These are phyloP conservation scores for Conringia planisiliqua DNA, from an alignment of 345 rosid species.

Conservation along the genomic window DNA sequence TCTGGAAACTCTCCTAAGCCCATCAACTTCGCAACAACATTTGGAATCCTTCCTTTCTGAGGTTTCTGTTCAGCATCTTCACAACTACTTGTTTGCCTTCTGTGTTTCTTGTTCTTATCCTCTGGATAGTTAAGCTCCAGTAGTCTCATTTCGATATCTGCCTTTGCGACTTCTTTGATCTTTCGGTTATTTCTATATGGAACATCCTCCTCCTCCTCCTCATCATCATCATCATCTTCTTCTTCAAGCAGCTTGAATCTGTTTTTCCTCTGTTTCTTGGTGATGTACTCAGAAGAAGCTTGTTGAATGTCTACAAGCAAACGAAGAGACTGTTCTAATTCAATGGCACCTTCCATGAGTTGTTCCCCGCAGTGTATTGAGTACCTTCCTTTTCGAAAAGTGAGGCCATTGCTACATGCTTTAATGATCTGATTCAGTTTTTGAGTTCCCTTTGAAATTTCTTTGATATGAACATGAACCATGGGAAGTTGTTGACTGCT, in stretches of 20 bases:
- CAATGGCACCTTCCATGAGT: slow-evolving; percentile 70
- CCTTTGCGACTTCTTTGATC: slow-evolving; percentile 42
- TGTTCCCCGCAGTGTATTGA: slow-evolving; percentile 76
- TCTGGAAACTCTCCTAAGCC: slow-evolving; percentile 72
- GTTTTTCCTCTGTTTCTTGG: slow-evolving; percentile 44
- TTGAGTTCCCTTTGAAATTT: slow-evolving; percentile 73
- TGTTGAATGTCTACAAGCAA: slow-evolving; percentile 78
- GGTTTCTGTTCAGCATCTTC: slow-evolving; percentile 36
- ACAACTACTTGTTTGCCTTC: slow-evolving; percentile 21
- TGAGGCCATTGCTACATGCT: slow-evolving; percentile 61
- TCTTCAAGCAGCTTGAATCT: slow-evolving; percentile 69
- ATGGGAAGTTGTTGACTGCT: slow-evolving; percentile 48
- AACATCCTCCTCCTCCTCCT: slow-evolving; percentile 39
- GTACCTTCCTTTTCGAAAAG: slow-evolving; percentile 49
- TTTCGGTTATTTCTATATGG: slow-evolving; percentile 28
- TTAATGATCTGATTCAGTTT: slow-evolving; percentile 71
- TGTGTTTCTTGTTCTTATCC: slow-evolving; percentile 31
- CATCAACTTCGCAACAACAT: slow-evolving; percentile 83
- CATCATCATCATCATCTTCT: slow-evolving; percentile 56
- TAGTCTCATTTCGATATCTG: slow-evolving; percentile 47
- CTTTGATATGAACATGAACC: slow-evolving; percentile 65
- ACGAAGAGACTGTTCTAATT: slow-evolving; percentile 76
- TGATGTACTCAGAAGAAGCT: slow-evolving; percentile 55
- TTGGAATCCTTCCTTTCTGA: slow-evolving; percentile 71
- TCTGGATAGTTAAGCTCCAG: slow-evolving; percentile 44